Conservation (phyloP, 1,284 basidiomycete genomes). For the Schizophyllum commune region DNA sequence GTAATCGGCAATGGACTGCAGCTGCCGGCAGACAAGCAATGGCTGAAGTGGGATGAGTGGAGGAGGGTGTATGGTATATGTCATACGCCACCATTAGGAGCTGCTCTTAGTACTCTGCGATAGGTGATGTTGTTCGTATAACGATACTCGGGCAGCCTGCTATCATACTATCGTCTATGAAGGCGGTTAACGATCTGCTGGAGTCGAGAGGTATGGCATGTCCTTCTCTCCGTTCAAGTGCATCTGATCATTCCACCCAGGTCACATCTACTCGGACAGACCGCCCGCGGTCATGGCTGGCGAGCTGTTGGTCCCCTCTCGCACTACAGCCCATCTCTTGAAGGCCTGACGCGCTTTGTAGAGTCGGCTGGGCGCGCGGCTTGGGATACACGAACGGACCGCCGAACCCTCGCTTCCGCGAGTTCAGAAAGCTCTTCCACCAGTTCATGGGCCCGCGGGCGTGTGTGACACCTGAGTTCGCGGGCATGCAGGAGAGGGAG, state of each 20-base stretch:
- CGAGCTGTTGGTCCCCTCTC: conserved; percentile 26
- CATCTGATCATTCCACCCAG: no score
- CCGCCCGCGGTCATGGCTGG: conserved; percentile 33
- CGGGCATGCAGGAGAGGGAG: conserved; percentile 22
- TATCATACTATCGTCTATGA: conserved; percentile 43
- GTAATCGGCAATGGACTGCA: conserved; percentile 12
- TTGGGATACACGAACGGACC: conserved; percentile 30
- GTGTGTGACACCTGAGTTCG: conserved; percentile 17
- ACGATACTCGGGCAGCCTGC: conserved; percentile 32
- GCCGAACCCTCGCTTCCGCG: conserved; percentile 30
- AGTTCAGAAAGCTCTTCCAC: conserved; percentile 31
- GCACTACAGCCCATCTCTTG: not conserved
- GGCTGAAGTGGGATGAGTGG: conserved; percentile 10
- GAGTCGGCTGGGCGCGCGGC: conserved; percentile 34
- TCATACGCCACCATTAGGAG: no score
- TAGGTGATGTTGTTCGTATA: conserved; percentile 40
- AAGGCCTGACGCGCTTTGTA: conserved; percentile 9
- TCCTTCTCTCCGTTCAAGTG: no score
- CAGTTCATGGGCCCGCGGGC: conserved; percentile 30
- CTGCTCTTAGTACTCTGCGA: no score
- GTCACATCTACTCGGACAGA: conserved; percentile 32
- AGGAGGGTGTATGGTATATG: conserved; percentile 10
- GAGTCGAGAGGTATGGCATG: conserved; percentile 10
- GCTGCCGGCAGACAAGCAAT: conserved; percentile 8
- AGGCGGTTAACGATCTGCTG: conserved; percentile 36